Evolutionary conservation across 768 basidiomycete genomes (phyloP), one percentile per base, ranked within the genome.

Genomic region (Naganishia vaughanmartiniae): DNA sequence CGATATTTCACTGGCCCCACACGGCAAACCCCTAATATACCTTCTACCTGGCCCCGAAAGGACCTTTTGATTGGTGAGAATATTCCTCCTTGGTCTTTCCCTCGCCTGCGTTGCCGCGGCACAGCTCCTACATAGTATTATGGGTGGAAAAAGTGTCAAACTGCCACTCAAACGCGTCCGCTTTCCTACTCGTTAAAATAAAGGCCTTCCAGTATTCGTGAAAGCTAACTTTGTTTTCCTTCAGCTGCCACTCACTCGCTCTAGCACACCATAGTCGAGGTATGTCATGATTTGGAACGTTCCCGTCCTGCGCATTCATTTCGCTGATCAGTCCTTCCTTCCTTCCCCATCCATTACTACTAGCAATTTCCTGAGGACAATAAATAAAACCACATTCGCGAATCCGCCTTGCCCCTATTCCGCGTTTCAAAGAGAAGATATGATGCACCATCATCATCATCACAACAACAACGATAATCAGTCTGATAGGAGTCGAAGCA

Each of bases 61-160:
- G 57, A 58, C 57, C 57, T 58, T 58, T 34, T 15, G 7, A 21
- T 34, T 36, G 10, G 54, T 30, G 28, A n/a, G 51, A 15, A 21
- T 19, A 17, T 31, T 31, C 17, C 26, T 30, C 9, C 12, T 63
- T 34, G 42, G 14, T 45, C 39, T 63, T 12, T 45, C 4, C n/a
- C 24, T 21, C 12, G 21, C 5, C 1, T 10, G 58, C 36, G n/a
- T n/a, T n/a, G n/a, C n/a, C n/a, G 28, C 39, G 58, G 58, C 34
- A 60, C 36, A 28, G 36, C 60, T 42, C 46, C 60, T 26, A 21
- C 46, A 46, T 5, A 4, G 6, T 24, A 26, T 26, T 1, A 15
- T 42, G 42, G 42, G n/a, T n/a, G 2, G 57, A 58, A 58, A 57
- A 30, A 30, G 60, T 45, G 60, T 63, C 39, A 30, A 63, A 63